Percentiles rank a stretch among this genome's conserved stretches.
phyloP scores from a whole-genome alignment of 768 basidiomycete species.

The Pilatotrama ljubarskyi region DNA sequence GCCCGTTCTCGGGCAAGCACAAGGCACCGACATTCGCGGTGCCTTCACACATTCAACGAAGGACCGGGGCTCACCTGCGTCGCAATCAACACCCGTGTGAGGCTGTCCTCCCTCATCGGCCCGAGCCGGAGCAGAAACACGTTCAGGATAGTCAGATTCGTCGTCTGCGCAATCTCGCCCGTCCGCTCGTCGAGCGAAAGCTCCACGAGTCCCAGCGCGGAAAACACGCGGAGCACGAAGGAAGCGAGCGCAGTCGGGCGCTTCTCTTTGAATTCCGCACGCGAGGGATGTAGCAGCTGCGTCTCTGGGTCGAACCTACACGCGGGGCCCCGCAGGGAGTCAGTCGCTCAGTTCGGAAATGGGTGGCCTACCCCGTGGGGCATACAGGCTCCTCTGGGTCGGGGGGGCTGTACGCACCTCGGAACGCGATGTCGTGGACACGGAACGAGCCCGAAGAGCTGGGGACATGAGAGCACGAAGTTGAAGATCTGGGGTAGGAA shows the following conservation, averaged over 20 bases:
- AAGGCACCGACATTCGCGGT: neutral
- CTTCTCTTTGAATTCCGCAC: slow-evolving; percentile 53
- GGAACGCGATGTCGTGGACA: slow-evolving; percentile 96
- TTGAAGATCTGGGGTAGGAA: slow-evolving; percentile 99
- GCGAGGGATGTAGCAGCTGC: slow-evolving; percentile 78
- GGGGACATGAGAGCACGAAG: slow-evolving; percentile 91
- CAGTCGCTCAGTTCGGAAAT: neutral
- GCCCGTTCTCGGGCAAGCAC: neutral
- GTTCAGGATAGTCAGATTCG: slow-evolving; percentile 92
- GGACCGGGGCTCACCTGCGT: slow-evolving; percentile 57
- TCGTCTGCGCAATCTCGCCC: slow-evolving; percentile 64
- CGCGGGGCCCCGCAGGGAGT: neutral
- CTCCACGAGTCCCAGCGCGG: slow-evolving; percentile 63
- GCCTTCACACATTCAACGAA: neutral
- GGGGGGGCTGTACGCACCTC: slow-evolving; percentile 48
- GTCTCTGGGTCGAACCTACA: slow-evolving; percentile 73
- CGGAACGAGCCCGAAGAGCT: slow-evolving; percentile 89
- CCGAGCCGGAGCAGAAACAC: slow-evolving; percentile 78
- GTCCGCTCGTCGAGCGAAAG: slow-evolving; percentile 56
- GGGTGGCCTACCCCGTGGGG: slow-evolving; percentile 5
- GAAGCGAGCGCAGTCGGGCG: slow-evolving; percentile 57
- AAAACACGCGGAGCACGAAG: slow-evolving; percentile 58
- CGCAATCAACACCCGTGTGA: slow-evolving; percentile 71
- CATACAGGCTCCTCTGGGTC: neutral
- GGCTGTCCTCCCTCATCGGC: slow-evolving; percentile 79